Base-by-base conservation (phyloP, 352 stramenopile species). In the Thalassiosira exigua region DNA sequence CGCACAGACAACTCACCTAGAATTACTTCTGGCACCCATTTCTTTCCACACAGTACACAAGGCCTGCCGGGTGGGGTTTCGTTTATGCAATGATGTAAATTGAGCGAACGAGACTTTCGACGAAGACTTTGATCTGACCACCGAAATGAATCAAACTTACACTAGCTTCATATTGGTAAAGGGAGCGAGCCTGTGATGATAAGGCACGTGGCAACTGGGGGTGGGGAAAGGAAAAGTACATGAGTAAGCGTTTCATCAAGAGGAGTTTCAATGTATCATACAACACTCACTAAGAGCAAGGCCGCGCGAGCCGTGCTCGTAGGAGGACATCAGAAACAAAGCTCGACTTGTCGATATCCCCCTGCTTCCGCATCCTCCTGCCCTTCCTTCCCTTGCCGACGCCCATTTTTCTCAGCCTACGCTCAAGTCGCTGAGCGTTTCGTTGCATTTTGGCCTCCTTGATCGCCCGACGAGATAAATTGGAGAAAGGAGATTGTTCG, bases 131-230 rank as follows among this genome's bases (percentile, higher is more conserved):
- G n/a, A n/a, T n/a, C n/a, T 51, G 1, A 51, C 29, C 24, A 24
- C 22, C 32, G 41, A 48, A 65, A 21, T 42, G 9, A 19, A 50
- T 50, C 2, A 51, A 65, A 36, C 19, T 56, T 29, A 7, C 48
- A 98, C 95, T 69, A 99, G 94, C 54, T 97, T 94, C 96, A 99
- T 98, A 64, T 98, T 98, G 5, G 93, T 96, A 79, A 99, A 99
- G 0, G 96, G 96, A 29, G 96, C 97, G 39, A 97, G 69, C 4
- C 95, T 94, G 78, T 97, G 91, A 22, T 97, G 97, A 84, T 99
- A 99, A 0, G 97, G 96, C 36, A 99, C 97, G 77, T 99, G 97
- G 70, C 96, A 98, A n/a, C n/a, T n/a, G n/a, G n/a, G n/a, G n/a
- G n/a, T n/a, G n/a, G n/a, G n/a, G n/a, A n/a, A n/a, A n/a, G n/a